These are phyloP conservation scores for Aspergillus cristatus DNA, from an alignment of 495 filamentous ascomycete species.

Conservation along the genomic window DNA sequence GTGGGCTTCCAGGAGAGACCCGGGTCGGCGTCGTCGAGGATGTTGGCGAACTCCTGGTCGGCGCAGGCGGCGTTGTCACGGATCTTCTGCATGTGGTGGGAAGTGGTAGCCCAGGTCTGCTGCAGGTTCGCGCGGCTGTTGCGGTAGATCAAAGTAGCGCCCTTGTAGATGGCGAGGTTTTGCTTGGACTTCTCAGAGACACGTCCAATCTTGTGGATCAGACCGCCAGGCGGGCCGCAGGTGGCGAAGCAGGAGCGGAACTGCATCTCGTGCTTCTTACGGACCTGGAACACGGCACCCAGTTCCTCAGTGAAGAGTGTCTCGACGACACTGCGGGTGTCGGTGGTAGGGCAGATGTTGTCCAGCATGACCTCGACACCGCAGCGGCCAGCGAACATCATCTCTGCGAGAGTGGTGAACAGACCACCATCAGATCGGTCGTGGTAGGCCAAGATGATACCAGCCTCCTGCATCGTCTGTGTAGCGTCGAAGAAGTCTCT, in stretches of 20 bases:
- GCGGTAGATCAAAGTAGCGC: constrained; percentile 55
- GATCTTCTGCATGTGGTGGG: constrained; percentile 81
- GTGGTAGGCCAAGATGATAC: constrained; percentile 89
- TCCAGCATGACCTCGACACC: constrained; percentile 82
- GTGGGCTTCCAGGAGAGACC: constrained; percentile 80
- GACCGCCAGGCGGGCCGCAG: constrained; percentile 70
- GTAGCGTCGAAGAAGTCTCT: constrained; percentile 91
- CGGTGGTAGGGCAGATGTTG: constrained; percentile 44
- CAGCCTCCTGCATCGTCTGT: constrained; percentile 73
- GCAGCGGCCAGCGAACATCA: constrained; percentile 96
- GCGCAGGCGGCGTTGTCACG: constrained; percentile 85
- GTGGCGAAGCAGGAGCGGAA: constrained; percentile 90
- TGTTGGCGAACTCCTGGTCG: constrained; percentile 71
- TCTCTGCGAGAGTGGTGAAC: constrained; percentile 85
- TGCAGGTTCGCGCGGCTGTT: constrained; percentile 67
- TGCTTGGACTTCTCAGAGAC: constrained; percentile 66
- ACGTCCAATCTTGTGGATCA: constrained; percentile 75
- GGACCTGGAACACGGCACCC: constrained; percentile 94
- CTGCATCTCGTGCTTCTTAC: constrained; percentile 68
- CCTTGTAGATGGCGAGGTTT: constrained; percentile 64
- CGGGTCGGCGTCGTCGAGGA: constrained; percentile 67
- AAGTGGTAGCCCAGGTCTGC: constrained; percentile 80
- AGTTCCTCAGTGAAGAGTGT: constrained; percentile 93
- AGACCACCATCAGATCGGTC: constrained; percentile 91
- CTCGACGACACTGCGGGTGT: constrained; percentile 56